Base-by-base conservation (phyloP, 345 rosid genomes). In the Combretum micranthum region DNA sequence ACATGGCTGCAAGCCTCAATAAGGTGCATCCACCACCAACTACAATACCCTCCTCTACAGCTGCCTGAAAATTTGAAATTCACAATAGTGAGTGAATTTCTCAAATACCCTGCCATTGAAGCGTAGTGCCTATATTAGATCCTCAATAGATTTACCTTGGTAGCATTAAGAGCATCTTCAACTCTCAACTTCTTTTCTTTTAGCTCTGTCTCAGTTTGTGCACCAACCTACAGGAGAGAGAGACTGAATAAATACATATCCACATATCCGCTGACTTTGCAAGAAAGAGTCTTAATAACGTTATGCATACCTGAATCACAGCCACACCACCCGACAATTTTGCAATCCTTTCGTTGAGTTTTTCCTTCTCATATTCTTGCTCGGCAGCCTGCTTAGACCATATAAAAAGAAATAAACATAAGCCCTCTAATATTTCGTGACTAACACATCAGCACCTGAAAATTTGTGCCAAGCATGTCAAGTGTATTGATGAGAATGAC, bases 151-250 rank as follows among this genome's bases (percentile, higher is more conserved):
- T 4, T 4, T 32, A 85, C 99, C 99, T 93, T 93, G 4, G 99
- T 93, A 19, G 99, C 99, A 69, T 89, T 89, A 66, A 92, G 99
- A 57, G 96, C 99, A 73, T 92, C 99, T 75, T 92, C 99, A 49
- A 92, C 99, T 74, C 99, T 88, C 70, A 88, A 56, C 64, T 88
- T 92, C 86, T 92, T 92, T 69, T 92, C 98, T 68, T 92, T 92
- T 42, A 92, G 96, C 73, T 86, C 90, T 15, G 94, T 86, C 77
- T 86, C 94, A 42, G 94, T 86, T 81, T 83, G 94, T 51, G 90
- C 89, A 55, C 94, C 94, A 47, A 86, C 93, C 93, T 86, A 60
- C 21, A 42, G 46, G 39, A 32, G 9, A 42, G 42, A 57, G 15
- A 4, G 74, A 42, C 1, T 43, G 16, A 54, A 49, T n/a, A 57